These are phyloP conservation scores for Hemisphaericaspora xylofermentans DNA, from an alignment of 1,139 yeast genomes.

Conservation along the genomic window DNA sequence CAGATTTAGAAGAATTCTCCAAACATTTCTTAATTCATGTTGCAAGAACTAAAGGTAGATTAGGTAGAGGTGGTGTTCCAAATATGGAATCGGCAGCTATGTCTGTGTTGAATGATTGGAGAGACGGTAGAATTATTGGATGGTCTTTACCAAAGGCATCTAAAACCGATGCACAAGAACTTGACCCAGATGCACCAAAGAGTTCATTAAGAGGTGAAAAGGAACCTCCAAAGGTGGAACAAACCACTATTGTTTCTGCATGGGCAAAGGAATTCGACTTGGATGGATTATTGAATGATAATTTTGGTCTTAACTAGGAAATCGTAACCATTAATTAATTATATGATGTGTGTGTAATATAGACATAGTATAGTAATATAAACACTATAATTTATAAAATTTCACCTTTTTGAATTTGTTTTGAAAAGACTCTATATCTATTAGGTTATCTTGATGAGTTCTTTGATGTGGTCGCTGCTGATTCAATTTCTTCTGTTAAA, in stretches of 20 bases:
- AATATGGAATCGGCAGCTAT: slow-evolving; percentile 83
- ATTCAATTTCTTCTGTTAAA: slow-evolving; percentile 7
- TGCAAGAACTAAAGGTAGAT: slow-evolving; percentile 89
- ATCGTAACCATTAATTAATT: not conserved
- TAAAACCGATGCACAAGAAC: slow-evolving; percentile 29
- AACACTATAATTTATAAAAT: no score
- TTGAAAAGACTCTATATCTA: no score
- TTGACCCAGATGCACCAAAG: slow-evolving; percentile 36
- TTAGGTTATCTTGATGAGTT: not conserved
- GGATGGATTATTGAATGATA: slow-evolving; percentile 66
- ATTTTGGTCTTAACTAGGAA: slow-evolving; percentile 25
- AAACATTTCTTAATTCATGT: slow-evolving; percentile 88
- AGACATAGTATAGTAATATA: not conserved
- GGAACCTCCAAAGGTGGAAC: slow-evolving; percentile 59
- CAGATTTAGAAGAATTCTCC: slow-evolving; percentile 63
- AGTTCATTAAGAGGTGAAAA: slow-evolving; percentile 45
- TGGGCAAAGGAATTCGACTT: slow-evolving; percentile 96
- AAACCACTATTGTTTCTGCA: slow-evolving; percentile 77
- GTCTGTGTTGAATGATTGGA: slow-evolving; percentile 89
- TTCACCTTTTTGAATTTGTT: no score
- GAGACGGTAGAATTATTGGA: slow-evolving; percentile 91
- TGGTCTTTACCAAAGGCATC: slow-evolving; percentile 85
- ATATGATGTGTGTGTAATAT: not conserved
- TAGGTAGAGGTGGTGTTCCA: slow-evolving; percentile 92
- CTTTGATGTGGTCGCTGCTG: not conserved